Evolutionary conservation across 2,329 filamentous ascomycete genomes (phyloP).

Genomic region (Furcasterigmium sp.): DNA sequence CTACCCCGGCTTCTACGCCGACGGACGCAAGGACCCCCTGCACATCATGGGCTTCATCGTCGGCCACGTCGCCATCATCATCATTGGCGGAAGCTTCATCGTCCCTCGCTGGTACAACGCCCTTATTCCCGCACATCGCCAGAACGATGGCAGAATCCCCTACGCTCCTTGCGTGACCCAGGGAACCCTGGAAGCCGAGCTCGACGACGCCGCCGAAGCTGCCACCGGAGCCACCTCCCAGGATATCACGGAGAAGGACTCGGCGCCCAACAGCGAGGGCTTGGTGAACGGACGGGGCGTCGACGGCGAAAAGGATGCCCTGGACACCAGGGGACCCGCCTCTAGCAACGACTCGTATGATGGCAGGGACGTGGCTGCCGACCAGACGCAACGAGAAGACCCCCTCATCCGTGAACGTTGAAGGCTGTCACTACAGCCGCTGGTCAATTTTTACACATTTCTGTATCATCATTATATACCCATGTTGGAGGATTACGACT

Average conservation of each 20-base stretch:
- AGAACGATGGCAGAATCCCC: constrained; percentile 35
- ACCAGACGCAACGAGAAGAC: neutral
- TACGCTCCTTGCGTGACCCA: constrained; percentile 12
- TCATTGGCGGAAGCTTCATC: constrained; percentile 42
- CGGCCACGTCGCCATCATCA: constrained; percentile 38
- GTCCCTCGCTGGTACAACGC: constrained; percentile 48
- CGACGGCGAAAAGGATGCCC: neutral
- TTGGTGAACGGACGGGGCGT: neutral
- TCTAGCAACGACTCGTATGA: too few relatives aligned
- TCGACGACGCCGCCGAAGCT: constrained; percentile 3
- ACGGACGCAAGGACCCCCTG: constrained; percentile 41
- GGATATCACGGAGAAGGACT: constrained; percentile 4
- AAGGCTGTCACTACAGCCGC: too few relatives aligned
- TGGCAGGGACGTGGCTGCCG: too few relatives aligned
- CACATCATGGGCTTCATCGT: constrained; percentile 45
- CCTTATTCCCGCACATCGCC: constrained; percentile 41
- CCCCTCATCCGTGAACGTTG: neutral
- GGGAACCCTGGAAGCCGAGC: constrained; percentile 10
- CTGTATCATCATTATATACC: too few relatives aligned
- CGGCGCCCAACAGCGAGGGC: neutral
- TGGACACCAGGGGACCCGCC: too few relatives aligned
- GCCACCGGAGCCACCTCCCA: neutral
- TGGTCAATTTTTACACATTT: too few relatives aligned
- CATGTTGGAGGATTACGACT: too few relatives aligned
- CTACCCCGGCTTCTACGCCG: constrained; percentile 40